A percentile compares a stretch with the other conserved stretches of the same genome.
These are phyloP conservation scores for Lavandula angustifolia DNA, from an alignment of 257 asterid genomes.

Conservation along the genomic window DNA sequence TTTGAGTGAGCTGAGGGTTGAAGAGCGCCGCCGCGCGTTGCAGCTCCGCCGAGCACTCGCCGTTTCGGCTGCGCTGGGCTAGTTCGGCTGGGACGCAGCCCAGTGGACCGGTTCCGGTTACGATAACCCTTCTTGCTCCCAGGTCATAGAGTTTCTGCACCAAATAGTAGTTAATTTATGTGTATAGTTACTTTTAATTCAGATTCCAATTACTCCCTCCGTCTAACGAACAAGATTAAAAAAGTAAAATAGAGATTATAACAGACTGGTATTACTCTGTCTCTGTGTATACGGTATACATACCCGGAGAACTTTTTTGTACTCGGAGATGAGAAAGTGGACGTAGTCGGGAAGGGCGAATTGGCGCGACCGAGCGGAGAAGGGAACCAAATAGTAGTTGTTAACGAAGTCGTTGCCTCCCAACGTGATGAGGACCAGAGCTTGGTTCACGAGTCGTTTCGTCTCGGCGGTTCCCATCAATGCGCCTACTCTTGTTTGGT, in stretches of 20 bases:
- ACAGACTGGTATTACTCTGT: too few relatives aligned
- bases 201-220: too few relatives aligned
- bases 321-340: conserved; percentile 62
- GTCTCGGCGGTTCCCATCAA: conserved; percentile 48
- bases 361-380: conserved; percentile 69
- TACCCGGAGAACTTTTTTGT: conserved; percentile 58
- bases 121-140: conserved; percentile 62
- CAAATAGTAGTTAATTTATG: too few relatives aligned
- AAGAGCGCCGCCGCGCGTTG: conserved; percentile 62
- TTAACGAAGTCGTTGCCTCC: conserved; percentile 87
- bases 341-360: conserved; percentile 58
- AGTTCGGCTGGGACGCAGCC: conserved; percentile 86
- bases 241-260: too few relatives aligned
- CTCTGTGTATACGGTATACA: not conserved
- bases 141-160: conserved; percentile 48
- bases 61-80: conserved; percentile 57
- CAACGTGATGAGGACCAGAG: conserved; percentile 61
- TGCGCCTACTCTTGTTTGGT: conserved; percentile 50
- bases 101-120: conserved; percentile 80
- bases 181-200: too few relatives aligned
- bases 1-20: conserved; percentile 63
- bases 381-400: conserved; percentile 66
- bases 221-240: too few relatives aligned
- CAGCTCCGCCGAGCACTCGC: conserved; percentile 59
- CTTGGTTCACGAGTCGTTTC: conserved; percentile 46